Base-by-base conservation (phyloP, 163 green algal genomes). In the Trebouxiophyceae sp. region DNA sequence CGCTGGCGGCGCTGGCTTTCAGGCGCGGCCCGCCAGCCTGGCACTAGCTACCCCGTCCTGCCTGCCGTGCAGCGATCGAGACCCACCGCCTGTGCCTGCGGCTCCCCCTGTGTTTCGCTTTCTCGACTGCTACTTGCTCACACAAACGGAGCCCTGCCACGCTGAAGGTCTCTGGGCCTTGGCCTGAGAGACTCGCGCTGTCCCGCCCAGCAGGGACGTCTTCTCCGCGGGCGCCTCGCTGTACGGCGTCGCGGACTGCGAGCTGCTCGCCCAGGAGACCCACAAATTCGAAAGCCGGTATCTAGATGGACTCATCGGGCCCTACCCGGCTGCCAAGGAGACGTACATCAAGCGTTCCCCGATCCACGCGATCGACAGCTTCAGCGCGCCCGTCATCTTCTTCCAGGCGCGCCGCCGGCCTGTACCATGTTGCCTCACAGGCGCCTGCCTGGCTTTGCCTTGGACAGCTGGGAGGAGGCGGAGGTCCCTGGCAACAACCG, bases 271-370 rank as follows among this genome's bases (percentile, higher is more conserved):
- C 0, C n/a, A 78, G 32, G 75, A 89, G 57, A 89, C 81, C 0
- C 84, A 90, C 77, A 34, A 33, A 70, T 91, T 92, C 71, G 86
- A 92, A 72, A 80, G 65, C 50, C 67, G 85, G 20, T 95, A 95
- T 64, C 62, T 91, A 29, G 87, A 95, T 62, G 44, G 65, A 4
- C 69, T 95, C 64, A 73, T 95, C 1, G 87, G 77, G 4, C 79
- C 75, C 1, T 88, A 86, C 65, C 84, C 86, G 4, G 61, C 74
- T 34, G 72, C 63, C 19, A 78, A 81, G 62, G 63, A 73, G 2
- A 24, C 77, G 8, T 91, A 90, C 70, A 45, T 76, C 1, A 62
- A 77, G 54, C 77, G 85, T 27, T 82, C 70, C 19, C 87, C 87
- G 1, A 81, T 94, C 45, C 60, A 87, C 28, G 61, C 80, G n/a